phyloP scores from a whole-genome alignment of 805 yeast genomes.

The Candida boleticola region DNA sequence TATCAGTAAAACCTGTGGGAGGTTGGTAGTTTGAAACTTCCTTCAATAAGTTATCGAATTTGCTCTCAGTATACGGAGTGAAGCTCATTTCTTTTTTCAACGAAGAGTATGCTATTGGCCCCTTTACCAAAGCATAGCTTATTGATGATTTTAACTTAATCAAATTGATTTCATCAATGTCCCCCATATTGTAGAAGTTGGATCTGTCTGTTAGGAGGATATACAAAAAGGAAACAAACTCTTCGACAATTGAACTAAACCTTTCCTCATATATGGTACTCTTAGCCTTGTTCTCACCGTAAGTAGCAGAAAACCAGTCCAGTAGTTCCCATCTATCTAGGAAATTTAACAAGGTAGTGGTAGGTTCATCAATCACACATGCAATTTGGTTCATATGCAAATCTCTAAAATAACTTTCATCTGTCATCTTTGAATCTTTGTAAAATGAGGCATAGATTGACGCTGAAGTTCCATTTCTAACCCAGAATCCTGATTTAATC shows the following conservation, averaged over 20 bases:
- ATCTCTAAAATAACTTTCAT: constrained; percentile 41
- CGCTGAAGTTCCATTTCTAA: constrained; percentile 63
- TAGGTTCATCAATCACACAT: constrained; percentile 37
- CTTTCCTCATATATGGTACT: constrained; percentile 49
- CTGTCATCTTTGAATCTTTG: constrained; percentile 39
- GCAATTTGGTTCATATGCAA: constrained; percentile 47
- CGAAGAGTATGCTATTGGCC: constrained; percentile 54
- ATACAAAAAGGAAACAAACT: constrained; percentile 43
- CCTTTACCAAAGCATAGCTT: constrained; percentile 49
- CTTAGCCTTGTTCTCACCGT: constrained; percentile 27
- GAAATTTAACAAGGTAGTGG: constrained; percentile 33
- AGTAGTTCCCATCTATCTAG: constrained; percentile 58
- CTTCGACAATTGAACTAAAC: constrained; percentile 41
- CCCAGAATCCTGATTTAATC: constrained; percentile 66
- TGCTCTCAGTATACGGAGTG: constrained; percentile 31
- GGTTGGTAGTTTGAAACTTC: constrained; percentile 65
- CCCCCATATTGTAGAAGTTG: constrained; percentile 16
- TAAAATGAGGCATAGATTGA: constrained; percentile 51
- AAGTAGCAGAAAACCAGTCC: constrained; percentile 38
- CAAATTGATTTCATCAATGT: constrained; percentile 23
- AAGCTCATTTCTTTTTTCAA: constrained; percentile 29
- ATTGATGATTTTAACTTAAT: constrained; percentile 39
- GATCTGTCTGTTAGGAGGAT: constrained; percentile 40
- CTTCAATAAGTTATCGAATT: constrained; percentile 50
- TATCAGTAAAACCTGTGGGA: constrained; percentile 57